Evolutionary conservation across 2,329 filamentous ascomycete genomes (phyloP).

Genomic region (Aspergillus sp.): DNA sequence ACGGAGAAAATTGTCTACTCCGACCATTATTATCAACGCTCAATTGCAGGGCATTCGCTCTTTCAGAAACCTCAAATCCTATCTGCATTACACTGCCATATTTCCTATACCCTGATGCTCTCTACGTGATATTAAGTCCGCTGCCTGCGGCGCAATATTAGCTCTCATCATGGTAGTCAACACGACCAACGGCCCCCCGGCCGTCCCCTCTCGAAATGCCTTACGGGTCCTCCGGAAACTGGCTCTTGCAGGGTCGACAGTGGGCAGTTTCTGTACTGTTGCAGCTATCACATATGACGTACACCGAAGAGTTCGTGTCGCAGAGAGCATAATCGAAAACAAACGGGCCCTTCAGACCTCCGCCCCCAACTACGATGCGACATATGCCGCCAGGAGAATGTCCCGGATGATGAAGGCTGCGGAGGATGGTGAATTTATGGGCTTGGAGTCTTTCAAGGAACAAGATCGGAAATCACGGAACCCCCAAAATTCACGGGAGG

Average conservation of each 20-base stretch:
- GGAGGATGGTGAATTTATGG: constrained; percentile 39
- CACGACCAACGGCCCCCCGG: constrained; percentile 21
- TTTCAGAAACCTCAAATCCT: too few relatives aligned
- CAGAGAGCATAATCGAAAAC: constrained; percentile 40
- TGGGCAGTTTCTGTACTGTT: constrained; percentile 37
- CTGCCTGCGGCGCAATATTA: constrained; percentile 4
- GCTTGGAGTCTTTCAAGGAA: constrained; percentile 31
- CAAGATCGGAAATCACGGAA: constrained; percentile 15
- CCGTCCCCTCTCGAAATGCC: constrained; percentile 41
- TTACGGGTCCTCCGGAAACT: constrained; percentile 35
- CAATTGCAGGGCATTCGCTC: too few relatives aligned
- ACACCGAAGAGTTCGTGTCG: constrained; percentile 34
- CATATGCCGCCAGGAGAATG: constrained; percentile 30
- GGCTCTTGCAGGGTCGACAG: constrained; percentile 31
- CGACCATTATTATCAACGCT: too few relatives aligned
- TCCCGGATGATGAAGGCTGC: constrained; percentile 41
- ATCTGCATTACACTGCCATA: too few relatives aligned
- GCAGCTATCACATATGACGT: constrained; percentile 39
- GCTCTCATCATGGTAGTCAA: constrained; percentile 26
- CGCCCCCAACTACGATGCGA: constrained; percentile 38
- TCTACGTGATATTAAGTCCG: constrained; percentile 13
- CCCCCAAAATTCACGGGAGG: neutral
- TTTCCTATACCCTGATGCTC: constrained; percentile 6
- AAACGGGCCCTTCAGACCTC: constrained; percentile 38
- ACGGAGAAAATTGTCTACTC: too few relatives aligned